Evolutionary conservation across 2,329 filamentous ascomycete genomes (phyloP).

Genomic region (Pyricularia sp.): DNA sequence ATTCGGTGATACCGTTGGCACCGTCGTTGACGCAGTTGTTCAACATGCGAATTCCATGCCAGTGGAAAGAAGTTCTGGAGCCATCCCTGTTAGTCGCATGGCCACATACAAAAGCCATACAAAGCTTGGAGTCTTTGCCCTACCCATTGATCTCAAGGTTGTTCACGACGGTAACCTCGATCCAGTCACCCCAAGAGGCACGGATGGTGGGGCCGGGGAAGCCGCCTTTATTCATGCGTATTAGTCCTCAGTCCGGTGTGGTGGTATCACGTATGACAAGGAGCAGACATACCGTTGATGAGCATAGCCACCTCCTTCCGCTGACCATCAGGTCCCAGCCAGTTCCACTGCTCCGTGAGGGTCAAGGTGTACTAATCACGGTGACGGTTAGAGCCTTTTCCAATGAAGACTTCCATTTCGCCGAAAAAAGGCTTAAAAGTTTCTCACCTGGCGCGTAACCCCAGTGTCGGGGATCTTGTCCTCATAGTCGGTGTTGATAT

Average conservation of each 20-base stretch:
- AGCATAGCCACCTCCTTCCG: conserved; percentile 14
- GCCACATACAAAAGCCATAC: background rate
- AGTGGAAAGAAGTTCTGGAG: conserved; percentile 31
- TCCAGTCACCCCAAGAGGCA: conserved; percentile 36
- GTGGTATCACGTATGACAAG: background rate
- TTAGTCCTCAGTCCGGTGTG: background rate
- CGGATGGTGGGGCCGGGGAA: conserved; percentile 9
- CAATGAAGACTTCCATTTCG: no score
- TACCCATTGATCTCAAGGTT: conserved; percentile 37
- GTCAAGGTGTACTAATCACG: conserved; percentile 10
- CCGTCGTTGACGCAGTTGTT: conserved; percentile 33
- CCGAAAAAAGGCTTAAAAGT: background rate
- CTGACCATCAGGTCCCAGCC: conserved; percentile 11
- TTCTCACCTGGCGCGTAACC: conserved; percentile 6
- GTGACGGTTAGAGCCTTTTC: background rate
- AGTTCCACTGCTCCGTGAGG: conserved; percentile 12
- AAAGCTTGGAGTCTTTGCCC: background rate
- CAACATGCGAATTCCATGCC: conserved; percentile 37
- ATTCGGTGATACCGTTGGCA: conserved; percentile 33
- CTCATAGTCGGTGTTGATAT: conserved; percentile 15
- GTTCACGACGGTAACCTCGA: conserved; percentile 56
- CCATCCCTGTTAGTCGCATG: background rate
- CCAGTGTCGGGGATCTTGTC: conserved; percentile 10
- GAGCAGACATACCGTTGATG: conserved; percentile 10
- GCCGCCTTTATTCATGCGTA: conserved; percentile 2